Percentiles rank a stretch among this genome's conserved stretches.
Conservation (phyloP, 495 filamentous ascomycete genomes). For the Penicillium arizonense region DNA sequence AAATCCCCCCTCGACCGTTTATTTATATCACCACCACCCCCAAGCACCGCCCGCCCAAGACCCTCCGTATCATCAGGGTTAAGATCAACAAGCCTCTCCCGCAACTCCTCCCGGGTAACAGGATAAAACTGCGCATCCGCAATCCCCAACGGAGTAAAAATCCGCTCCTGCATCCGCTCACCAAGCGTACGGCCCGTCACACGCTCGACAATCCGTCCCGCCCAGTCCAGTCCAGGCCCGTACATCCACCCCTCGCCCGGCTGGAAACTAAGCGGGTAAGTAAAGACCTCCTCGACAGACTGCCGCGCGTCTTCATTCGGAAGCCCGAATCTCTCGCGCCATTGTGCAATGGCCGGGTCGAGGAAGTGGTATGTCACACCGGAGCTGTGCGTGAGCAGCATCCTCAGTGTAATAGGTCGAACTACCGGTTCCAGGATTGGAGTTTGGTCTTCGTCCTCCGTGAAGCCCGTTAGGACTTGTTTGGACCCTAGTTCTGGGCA, state of each 20-base stretch:
- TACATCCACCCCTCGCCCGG: constrained; percentile 53
- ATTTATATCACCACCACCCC: constrained; percentile 24
- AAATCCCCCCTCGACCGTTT: constrained; percentile 31
- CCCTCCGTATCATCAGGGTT: constrained; percentile 25
- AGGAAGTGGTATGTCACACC: constrained; percentile 46
- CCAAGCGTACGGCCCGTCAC: constrained; percentile 36
- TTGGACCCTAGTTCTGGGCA: constrained; percentile 40
- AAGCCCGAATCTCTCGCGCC: constrained; percentile 30
- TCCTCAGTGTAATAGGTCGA: constrained; percentile 38
- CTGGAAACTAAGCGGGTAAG: constrained; percentile 43
- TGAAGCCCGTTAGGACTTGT: constrained; percentile 39
- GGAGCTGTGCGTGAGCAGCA: constrained; percentile 50
- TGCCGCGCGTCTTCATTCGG: constrained; percentile 5
- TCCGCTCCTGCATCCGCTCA: constrained; percentile 42
- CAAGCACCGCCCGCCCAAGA: constrained; percentile 23
- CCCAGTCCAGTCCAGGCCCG: constrained; percentile 51
- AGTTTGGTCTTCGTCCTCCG: constrained; percentile 21
- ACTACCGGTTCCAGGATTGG: constrained; percentile 21
- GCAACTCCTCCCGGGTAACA: constrained; percentile 30
- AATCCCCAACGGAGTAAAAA: constrained; percentile 47
- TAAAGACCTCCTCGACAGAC: constrained; percentile 25
- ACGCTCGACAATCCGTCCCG: constrained; percentile 42
- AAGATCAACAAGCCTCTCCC: constrained; percentile 32
- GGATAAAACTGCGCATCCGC: constrained; percentile 41
- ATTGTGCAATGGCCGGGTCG: constrained; percentile 30